Evolutionary conservation across 2,329 filamentous ascomycete genomes (phyloP).

Genomic region (Ciborinia camelliae): DNA sequence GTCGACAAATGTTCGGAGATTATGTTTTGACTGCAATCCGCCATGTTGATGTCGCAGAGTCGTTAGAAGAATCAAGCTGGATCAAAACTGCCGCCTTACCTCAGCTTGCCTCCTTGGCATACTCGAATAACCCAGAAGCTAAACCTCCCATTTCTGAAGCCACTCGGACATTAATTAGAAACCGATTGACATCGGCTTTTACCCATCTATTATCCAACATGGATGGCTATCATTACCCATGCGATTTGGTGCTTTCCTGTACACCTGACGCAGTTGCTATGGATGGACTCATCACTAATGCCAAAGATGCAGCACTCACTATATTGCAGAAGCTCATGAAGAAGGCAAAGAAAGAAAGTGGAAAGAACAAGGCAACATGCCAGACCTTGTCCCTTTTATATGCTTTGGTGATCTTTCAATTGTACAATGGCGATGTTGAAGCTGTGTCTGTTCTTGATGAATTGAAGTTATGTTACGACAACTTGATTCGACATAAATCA

Average conservation of each 20-base stretch:
- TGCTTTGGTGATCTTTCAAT: constrained; percentile 77
- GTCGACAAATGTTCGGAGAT: constrained; percentile 36
- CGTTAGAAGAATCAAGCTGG: constrained; percentile 27
- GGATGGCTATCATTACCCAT: constrained; percentile 47
- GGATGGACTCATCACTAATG: constrained; percentile 52
- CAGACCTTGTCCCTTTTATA: constrained; percentile 77
- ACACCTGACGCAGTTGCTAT: constrained; percentile 46
- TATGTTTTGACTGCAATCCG: constrained; percentile 36
- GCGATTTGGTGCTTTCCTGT: constrained; percentile 30
- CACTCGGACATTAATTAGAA: constrained; percentile 53
- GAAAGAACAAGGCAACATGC: constrained; percentile 35
- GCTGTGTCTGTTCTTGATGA: constrained; percentile 79
- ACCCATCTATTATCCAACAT: constrained; percentile 54
- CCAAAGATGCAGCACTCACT: constrained; percentile 50
- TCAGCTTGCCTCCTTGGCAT: constrained; percentile 51
- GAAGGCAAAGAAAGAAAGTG: constrained; percentile 37
- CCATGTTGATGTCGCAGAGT: constrained; percentile 28
- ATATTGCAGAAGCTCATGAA: constrained; percentile 53
- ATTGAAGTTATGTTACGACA: constrained; percentile 70
- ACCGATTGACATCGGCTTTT: constrained; percentile 55
- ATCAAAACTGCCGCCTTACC: constrained; percentile 31
- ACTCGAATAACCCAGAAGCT: constrained; percentile 45
- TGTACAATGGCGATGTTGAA: constrained; percentile 87
- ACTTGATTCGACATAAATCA: constrained; percentile 48
- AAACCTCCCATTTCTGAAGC: constrained; percentile 49